Conservation (phyloP, 2,329 filamentous ascomycete genomes). For the Pseudocercospora crystallina region DNA sequence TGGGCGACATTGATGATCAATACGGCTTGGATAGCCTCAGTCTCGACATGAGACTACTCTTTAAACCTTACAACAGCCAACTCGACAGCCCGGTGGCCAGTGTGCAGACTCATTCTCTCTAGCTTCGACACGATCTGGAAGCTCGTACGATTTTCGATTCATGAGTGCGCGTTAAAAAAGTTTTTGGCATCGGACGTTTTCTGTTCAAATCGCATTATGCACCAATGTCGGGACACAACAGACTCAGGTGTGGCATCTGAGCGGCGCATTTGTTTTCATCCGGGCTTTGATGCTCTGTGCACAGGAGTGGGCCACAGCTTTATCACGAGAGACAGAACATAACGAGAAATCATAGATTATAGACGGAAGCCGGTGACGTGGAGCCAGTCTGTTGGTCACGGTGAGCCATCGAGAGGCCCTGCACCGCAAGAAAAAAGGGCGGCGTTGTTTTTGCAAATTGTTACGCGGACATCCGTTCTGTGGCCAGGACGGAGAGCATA, state of each 20-base stretch:
- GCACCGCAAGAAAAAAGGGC: too few relatives aligned
- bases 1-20: constrained; percentile 66
- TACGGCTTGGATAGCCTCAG: constrained; percentile 64
- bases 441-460: too few relatives aligned
- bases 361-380: background rate
- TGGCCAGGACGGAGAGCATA: too few relatives aligned
- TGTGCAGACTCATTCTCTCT: constrained; percentile 30
- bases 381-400: too few relatives aligned
- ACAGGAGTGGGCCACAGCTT: constrained; percentile 4
- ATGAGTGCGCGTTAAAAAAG: constrained; percentile 8
- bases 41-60: constrained; percentile 70
- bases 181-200: background rate
- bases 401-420: too few relatives aligned
- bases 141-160: constrained; percentile 3
- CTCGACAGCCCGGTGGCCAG: constrained; percentile 35
- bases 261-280: constrained; percentile 10
- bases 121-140: constrained; percentile 16
- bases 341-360: constrained; percentile 12
- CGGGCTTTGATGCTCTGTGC: background rate
- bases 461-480: too few relatives aligned
- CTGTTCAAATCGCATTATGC: constrained; percentile 4
- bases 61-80: constrained; percentile 55
- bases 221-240: constrained; percentile 1
- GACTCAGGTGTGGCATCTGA: constrained; percentile 2
- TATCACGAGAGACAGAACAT: constrained; percentile 14